phyloP scores from a whole-genome alignment of 805 yeast genomes.

The Lipomyces sp. region DNA sequence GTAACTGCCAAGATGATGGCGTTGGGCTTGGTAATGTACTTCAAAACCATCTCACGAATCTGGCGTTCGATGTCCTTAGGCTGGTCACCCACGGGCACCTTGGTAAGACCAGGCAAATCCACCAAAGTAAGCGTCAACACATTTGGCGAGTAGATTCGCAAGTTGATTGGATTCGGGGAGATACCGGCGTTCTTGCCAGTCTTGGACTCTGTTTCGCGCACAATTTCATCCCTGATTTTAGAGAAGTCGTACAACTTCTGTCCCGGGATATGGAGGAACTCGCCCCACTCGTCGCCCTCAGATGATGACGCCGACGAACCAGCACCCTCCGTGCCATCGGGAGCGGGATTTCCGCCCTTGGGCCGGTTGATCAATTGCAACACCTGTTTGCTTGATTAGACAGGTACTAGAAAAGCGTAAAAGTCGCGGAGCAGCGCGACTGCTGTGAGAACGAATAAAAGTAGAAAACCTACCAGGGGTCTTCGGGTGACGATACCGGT shows the following conservation, averaged over 20 bases:
- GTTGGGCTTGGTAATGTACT: conserved; percentile 91
- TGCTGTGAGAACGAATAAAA: not conserved
- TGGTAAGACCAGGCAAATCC: conserved; percentile 95
- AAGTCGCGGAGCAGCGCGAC: not conserved
- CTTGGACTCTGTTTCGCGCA: conserved; percentile 82
- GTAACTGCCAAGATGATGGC: conserved; percentile 93
- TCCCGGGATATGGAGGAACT: conserved; percentile 87
- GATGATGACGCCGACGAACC: conserved; percentile 8
- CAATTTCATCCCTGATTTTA: conserved; percentile 86
- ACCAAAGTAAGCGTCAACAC: conserved; percentile 91
- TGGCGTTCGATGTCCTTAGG: conserved; percentile 95
- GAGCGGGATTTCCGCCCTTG: conserved; percentile 26
- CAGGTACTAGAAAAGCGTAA: not conserved
- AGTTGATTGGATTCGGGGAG: conserved; percentile 85
- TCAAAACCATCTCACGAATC: conserved; percentile 87
- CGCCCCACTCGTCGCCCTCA: conserved; percentile 86
- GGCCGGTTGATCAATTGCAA: conserved; percentile 75
- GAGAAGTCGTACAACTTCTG: conserved; percentile 83
- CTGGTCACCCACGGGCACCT: conserved; percentile 98
- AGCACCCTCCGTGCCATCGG: conserved; percentile 29
- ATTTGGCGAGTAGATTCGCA: conserved; percentile 89
- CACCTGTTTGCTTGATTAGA: conserved; percentile 13
- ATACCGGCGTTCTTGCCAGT: conserved; percentile 77
- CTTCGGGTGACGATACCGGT: conserved; percentile 91
- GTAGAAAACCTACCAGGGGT: conserved; percentile 52